Conservation (phyloP, 202 grass and related monocot species). For the Dendrocalamus latiflorus region DNA sequence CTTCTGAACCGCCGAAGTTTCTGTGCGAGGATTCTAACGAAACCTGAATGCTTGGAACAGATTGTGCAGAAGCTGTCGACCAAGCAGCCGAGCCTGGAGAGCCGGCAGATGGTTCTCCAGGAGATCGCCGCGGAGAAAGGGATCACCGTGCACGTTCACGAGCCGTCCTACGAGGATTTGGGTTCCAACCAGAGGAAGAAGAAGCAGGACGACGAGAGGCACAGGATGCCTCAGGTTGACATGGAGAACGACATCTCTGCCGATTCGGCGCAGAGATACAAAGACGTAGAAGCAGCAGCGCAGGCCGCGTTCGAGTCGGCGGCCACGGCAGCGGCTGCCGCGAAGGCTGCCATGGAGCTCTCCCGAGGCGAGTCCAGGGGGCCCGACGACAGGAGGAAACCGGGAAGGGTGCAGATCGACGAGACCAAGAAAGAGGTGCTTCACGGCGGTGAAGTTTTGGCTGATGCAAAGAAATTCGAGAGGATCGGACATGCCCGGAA, state of each 20-base stretch:
- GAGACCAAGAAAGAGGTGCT: no score
- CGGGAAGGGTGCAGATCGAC: neutral
- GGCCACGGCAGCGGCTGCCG: slow-evolving; percentile 65
- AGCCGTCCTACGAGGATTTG: no score
- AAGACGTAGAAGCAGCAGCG: slow-evolving; percentile 59
- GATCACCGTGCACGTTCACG: no score
- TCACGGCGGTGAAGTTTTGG: neutral
- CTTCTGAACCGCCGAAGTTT: neutral
- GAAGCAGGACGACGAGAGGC: no score
- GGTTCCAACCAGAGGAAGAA: no score
- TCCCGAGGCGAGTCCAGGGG: slow-evolving; percentile 37
- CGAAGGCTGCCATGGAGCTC: slow-evolving; percentile 75
- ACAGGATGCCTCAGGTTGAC: no score
- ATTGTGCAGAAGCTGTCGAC: slow-evolving; percentile 86
- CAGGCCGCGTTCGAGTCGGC: no score
- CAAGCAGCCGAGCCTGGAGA: slow-evolving; percentile 62
- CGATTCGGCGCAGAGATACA: no score
- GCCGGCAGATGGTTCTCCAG: slow-evolving; percentile 49
- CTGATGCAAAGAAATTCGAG: neutral
- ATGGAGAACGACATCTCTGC: no score
- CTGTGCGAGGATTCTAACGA: neutral
- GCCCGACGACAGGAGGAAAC: neutral
- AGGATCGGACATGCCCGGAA: neutral
- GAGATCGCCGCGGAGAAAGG: slow-evolving; percentile 83
- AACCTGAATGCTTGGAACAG: slow-evolving; percentile 17